These are phyloP conservation scores for Cucurbita maxima DNA, from an alignment of 306 rosid species.

Conservation along the genomic window DNA sequence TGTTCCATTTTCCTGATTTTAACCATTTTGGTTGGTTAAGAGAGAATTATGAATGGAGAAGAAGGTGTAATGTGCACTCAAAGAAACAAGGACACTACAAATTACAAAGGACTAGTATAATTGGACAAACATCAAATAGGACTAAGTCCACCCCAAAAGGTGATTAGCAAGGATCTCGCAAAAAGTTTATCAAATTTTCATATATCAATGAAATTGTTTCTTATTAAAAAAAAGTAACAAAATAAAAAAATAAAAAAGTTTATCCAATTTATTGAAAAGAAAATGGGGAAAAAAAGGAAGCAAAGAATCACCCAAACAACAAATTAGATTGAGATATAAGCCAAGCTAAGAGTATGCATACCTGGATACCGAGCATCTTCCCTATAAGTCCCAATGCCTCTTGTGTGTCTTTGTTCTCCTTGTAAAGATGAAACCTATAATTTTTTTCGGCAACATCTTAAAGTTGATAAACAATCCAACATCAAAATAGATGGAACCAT, in stretches of 20 bases:
- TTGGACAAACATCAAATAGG: background rate
- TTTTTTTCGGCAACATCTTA: slow-evolving; percentile 1
- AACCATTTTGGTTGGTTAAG: background rate
- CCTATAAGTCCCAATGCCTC: slow-evolving; percentile 79
- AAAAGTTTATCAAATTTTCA: background rate
- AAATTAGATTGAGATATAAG: background rate
- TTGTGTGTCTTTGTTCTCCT: slow-evolving; percentile 96
- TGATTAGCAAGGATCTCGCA: background rate
- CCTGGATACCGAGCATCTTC: slow-evolving; percentile 89
- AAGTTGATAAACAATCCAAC: background rate
- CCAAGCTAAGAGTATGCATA: slow-evolving; percentile 6
- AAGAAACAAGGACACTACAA: background rate
- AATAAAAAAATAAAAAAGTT: background rate
- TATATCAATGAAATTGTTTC: too few relatives aligned
- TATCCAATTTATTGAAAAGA: background rate
- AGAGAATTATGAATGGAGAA: background rate
- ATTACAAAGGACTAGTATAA: background rate
- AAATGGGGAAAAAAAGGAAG: background rate
- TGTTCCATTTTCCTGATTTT: background rate
- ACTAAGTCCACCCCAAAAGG: background rate
- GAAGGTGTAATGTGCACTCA: background rate
- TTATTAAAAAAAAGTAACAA: too few relatives aligned
- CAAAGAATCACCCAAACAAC: background rate
- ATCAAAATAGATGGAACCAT: background rate
- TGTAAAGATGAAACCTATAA: slow-evolving; percentile 73